Percentiles rank a stretch among this genome's conserved stretches.
Evolutionary conservation across 2,329 filamentous ascomycete species (phyloP).

Genomic region (Arthroderma sp.): DNA sequence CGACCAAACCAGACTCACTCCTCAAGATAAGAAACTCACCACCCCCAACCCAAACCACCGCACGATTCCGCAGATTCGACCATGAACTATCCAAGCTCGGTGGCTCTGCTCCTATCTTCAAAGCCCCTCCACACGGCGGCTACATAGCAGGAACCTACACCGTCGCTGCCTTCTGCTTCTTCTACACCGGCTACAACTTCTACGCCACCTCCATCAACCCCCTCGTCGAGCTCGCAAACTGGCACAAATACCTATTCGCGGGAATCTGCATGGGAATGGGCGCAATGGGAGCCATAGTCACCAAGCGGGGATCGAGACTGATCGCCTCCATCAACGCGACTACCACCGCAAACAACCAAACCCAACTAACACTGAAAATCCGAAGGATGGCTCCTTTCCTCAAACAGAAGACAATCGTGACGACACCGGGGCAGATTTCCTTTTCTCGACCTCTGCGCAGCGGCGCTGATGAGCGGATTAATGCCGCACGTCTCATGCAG

Average conservation of each 20-base stretch:
- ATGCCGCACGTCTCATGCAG: slow-evolving; percentile 12
- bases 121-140: slow-evolving; percentile 50
- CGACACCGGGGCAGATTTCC: slow-evolving; percentile 20
- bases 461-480: slow-evolving; percentile 7
- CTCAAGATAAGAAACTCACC: too few species aligned
- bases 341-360: slow-evolving; percentile 24
- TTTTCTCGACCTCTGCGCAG: slow-evolving; percentile 23
- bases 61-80: slow-evolving; percentile 9
- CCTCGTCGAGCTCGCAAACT: slow-evolving; percentile 40
- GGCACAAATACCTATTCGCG: slow-evolving; percentile 46
- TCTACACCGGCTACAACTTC: slow-evolving; percentile 40
- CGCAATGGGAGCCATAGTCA: slow-evolving; percentile 46
- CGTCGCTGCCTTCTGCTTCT: slow-evolving; percentile 41
- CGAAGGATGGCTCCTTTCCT: slow-evolving; percentile 26
- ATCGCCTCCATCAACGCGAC: slow-evolving; percentile 44
- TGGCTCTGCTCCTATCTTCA: slow-evolving; percentile 49
- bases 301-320: slow-evolving; percentile 45
- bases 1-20: too few species aligned
- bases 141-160: slow-evolving; percentile 49
- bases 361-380: slow-evolving; percentile 23
- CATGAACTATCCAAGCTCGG: slow-evolving; percentile 34
- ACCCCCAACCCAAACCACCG: background rate
- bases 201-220: slow-evolving; percentile 38
- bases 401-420: slow-evolving; percentile 19
- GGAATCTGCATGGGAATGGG: slow-evolving; percentile 48